phyloP scores from a whole-genome alignment of 1,284 basidiomycete genomes.

The Blastosporella zonata region DNA sequence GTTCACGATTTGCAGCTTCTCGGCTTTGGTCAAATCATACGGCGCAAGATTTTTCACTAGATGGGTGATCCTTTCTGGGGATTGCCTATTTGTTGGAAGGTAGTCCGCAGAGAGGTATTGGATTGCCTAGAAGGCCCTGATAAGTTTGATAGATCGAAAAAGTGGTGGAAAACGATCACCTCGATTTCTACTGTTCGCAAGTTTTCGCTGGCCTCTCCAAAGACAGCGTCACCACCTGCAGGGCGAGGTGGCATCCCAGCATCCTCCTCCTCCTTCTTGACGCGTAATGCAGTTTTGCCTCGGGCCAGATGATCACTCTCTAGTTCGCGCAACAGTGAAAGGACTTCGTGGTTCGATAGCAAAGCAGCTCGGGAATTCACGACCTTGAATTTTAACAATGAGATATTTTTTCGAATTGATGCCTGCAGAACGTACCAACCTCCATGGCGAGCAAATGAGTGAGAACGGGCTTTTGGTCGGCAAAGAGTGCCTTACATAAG shows the following conservation, averaged over 20 bases:
- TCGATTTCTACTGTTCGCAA: conserved; percentile 87
- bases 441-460: conserved; percentile 2
- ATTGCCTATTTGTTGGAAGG: conserved; percentile 70
- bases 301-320: conserved; percentile 70
- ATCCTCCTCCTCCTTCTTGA: conserved; percentile 70
- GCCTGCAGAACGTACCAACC: neutral
- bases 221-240: conserved; percentile 33
- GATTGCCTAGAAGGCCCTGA: conserved; percentile 55
- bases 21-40: conserved; percentile 82
- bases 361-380: conserved; percentile 76
- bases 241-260: conserved; percentile 28
- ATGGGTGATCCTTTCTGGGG: conserved; percentile 57
- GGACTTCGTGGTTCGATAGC: conserved; percentile 85
- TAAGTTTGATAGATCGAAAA: neutral
- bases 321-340: conserved; percentile 73
- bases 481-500: neutral
- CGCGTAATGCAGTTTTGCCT: conserved; percentile 57
- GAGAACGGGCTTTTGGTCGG: neutral
- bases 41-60: conserved; percentile 68
- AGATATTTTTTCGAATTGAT: neutral
- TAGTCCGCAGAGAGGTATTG: conserved; percentile 76
- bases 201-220: conserved; percentile 70
- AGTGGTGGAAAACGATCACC: conserved; percentile 41
- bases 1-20: conserved; percentile 90
- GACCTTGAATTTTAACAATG: conserved; percentile 45